Percentiles rank a stretch among this genome's conserved stretches.
Evolutionary conservation across 345 rosid species (phyloP).

Genomic region (Angophora floribunda): DNA sequence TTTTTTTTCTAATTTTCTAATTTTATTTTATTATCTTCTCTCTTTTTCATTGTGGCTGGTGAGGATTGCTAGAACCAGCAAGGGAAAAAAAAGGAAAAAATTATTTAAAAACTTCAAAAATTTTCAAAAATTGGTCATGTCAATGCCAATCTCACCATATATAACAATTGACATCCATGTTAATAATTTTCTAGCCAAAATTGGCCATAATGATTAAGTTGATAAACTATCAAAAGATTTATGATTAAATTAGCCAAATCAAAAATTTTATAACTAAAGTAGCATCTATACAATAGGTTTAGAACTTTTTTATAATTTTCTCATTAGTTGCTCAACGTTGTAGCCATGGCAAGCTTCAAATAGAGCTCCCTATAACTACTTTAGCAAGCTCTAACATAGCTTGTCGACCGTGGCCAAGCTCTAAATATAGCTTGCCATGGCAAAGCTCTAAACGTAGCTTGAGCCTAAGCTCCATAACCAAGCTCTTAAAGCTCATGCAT

Average conservation of each 20-base stretch:
- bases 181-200: background rate
- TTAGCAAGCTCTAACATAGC: background rate
- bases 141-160: rapidly evolving
- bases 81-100: too few relatives aligned
- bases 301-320: background rate
- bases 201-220: background rate
- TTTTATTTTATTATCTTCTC: too few relatives aligned
- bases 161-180: rapidly evolving
- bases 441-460: background rate
- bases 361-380: background rate
- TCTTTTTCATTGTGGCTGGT: rapidly evolving
- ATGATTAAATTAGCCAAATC: background rate
- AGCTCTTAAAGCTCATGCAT: background rate
- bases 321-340: background rate
- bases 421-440: background rate
- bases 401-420: background rate
- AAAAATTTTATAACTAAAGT: background rate
- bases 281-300: background rate
- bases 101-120: background rate
- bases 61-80: background rate
- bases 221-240: background rate
- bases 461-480: background rate
- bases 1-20: too few relatives aligned
- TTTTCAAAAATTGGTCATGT: rapidly evolving
- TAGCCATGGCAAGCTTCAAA: background rate